A percentile compares a stretch with the other conserved stretches of the same genome.
Conservation (phyloP, 371 early-diverging fungal species). For the Mortierella sp. region DNA sequence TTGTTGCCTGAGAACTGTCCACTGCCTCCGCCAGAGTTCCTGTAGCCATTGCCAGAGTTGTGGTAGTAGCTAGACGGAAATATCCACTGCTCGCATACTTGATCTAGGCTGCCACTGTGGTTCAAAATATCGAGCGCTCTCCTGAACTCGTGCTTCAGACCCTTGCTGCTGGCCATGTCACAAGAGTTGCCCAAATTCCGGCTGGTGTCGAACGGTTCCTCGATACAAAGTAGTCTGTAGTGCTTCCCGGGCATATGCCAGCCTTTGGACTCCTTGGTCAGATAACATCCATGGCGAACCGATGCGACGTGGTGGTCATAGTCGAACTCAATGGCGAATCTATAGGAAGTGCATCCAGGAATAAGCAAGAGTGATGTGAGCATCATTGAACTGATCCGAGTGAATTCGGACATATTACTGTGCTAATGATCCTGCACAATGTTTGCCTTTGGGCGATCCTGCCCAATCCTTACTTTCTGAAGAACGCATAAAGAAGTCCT, state of each 20-base stretch:
- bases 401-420: background rate
- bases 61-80: conserved; percentile 51
- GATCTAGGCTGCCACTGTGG: conserved; percentile 57
- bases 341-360: background rate
- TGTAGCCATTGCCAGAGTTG: conserved; percentile 19
- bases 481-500: conserved; percentile 86
- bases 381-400: background rate
- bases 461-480: conserved; percentile 65
- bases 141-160: conserved; percentile 82
- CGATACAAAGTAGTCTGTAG: conserved; percentile 84
- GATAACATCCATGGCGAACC: conserved; percentile 79
- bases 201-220: conserved; percentile 88
- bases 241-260: conserved; percentile 79
- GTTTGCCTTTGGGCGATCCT: too few relatives aligned
- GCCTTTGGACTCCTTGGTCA: conserved; percentile 85
- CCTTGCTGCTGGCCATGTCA: conserved; percentile 80
- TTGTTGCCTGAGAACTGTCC: conserved; percentile 20
- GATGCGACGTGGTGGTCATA: conserved; percentile 84
- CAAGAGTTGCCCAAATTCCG: conserved; percentile 93
- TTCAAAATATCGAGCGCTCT: conserved; percentile 76
- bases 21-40: conserved; percentile 17
- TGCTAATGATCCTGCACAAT: background rate
- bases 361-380: background rate
- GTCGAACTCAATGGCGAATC: conserved; percentile 82
- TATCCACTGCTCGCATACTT: conserved; percentile 61